A percentile compares a stretch with the other conserved stretches of the same genome.
phyloP scores from a whole-genome alignment of 345 rosid genomes.

The Mangifera indica region DNA sequence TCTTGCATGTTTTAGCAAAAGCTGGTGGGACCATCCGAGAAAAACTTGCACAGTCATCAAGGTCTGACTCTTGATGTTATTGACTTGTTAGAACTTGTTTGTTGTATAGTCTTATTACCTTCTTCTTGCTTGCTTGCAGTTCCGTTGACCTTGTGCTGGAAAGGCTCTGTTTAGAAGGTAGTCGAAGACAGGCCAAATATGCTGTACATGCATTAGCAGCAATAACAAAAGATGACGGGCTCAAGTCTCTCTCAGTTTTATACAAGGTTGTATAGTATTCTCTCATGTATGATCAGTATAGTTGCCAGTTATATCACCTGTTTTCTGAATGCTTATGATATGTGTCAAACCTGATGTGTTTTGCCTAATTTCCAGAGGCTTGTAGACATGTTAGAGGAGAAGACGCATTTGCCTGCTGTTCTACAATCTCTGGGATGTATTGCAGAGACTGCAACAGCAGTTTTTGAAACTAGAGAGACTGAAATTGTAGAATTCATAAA shows the following conservation, averaged over 20 bases:
- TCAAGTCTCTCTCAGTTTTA: conserved; percentile 89
- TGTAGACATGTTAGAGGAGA: conserved; percentile 91
- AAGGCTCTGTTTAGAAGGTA: conserved; percentile 92
- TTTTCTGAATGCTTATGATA: not conserved
- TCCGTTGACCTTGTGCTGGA: conserved; percentile 90
- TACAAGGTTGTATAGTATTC: conserved; percentile 61
- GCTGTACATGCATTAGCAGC: conserved; percentile 98
- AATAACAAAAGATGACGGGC: conserved; percentile 95
- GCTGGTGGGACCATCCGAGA: conserved; percentile 96
- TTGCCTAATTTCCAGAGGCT: conserved; percentile 66
- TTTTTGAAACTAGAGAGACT: conserved; percentile 91
- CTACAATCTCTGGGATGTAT: conserved; percentile 96
- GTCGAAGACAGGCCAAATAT: conserved; percentile 88
- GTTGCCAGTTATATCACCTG: not conserved
- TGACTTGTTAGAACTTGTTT: conserved; percentile 12
- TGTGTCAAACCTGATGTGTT: conserved; percentile 27
- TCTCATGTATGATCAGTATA: conserved; percentile 12
- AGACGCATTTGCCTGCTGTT: conserved; percentile 83
- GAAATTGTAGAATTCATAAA: conserved; percentile 77
- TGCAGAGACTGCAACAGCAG: conserved; percentile 94
- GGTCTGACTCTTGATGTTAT: conserved; percentile 46
- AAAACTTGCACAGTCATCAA: conserved; percentile 72
- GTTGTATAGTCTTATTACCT: conserved; percentile 28
- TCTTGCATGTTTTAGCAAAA: conserved; percentile 85
- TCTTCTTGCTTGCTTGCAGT: conserved; percentile 48